Conservation (phyloP, 192 early-diverging fungal genomes). For the Coemansia reversa region DNA sequence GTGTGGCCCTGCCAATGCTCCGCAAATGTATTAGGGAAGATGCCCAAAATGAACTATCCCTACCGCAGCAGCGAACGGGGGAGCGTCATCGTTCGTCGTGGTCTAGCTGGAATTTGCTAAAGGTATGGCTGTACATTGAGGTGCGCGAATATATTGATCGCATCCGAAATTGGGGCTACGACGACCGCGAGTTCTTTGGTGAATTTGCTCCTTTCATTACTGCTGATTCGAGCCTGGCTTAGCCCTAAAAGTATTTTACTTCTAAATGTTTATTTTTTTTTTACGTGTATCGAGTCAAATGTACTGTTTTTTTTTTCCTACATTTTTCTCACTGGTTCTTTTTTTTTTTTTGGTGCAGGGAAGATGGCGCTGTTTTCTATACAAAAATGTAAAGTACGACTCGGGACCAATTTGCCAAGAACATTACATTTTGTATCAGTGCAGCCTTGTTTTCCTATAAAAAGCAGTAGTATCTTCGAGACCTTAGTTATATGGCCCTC, state of each 20-base stretch:
- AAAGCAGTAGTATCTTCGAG: too few relatives aligned
- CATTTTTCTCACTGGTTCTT: constrained; percentile 8
- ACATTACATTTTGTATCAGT: too few relatives aligned
- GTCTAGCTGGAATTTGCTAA: constrained; percentile 33
- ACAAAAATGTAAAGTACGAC: too few relatives aligned
- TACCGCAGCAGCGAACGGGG: constrained; percentile 9
- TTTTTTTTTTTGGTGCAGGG: constrained; percentile 3
- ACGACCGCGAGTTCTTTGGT: constrained; percentile 51
- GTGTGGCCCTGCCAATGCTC: constrained; percentile 73
- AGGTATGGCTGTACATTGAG: constrained; percentile 52
- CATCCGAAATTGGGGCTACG: constrained; percentile 41
- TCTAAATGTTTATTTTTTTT: background rate
- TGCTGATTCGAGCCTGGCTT: constrained; percentile 30
- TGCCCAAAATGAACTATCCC: constrained; percentile 27
- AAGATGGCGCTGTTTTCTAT: too few relatives aligned
- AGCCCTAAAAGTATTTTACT: background rate
- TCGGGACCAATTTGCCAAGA: too few relatives aligned
- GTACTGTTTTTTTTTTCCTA: constrained; percentile 5
- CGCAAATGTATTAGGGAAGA: constrained; percentile 55
- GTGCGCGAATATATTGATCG: constrained; percentile 45
- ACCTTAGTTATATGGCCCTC: too few relatives aligned
- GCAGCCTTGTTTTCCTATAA: too few relatives aligned
- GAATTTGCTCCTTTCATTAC: constrained; percentile 46
- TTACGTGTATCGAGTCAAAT: background rate
- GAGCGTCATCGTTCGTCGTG: constrained; percentile 1